phyloP scores from a whole-genome alignment of 805 yeast genomes.

The Yarrowia divulgata region DNA sequence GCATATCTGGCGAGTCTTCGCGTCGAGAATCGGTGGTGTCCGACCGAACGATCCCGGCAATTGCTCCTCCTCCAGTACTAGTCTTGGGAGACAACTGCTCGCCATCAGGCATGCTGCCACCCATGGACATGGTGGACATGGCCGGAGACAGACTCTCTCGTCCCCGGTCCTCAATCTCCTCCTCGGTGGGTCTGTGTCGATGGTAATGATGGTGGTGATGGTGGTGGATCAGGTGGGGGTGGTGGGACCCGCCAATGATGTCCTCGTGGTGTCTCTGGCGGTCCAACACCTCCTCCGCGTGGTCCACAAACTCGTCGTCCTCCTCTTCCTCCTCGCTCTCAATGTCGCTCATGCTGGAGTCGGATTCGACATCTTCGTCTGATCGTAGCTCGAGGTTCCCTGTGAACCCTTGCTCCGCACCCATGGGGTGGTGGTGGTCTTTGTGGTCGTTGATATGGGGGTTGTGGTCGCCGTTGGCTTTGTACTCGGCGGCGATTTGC shows the following conservation, averaged over 20 bases:
- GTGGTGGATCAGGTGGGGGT: neutral
- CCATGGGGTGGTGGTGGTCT: conserved; percentile 26
- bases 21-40: conserved; percentile 19
- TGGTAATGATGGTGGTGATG: conserved; percentile 16
- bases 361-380: conserved; percentile 20
- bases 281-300: conserved; percentile 17
- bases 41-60: conserved; percentile 4
- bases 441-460: neutral
- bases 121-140: conserved; percentile 9
- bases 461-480: conserved; percentile 9
- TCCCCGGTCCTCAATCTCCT: neutral
- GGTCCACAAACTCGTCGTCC: conserved; percentile 36
- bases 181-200: neutral
- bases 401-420: conserved; percentile 27
- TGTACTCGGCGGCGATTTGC: neutral
- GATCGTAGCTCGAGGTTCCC: conserved; percentile 30
- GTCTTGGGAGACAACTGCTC: conserved; percentile 6
- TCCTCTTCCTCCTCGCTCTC: conserved; percentile 27
- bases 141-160: neutral
- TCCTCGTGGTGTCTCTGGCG: conserved; percentile 33
- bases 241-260: conserved; percentile 16
- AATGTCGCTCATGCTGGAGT: conserved; percentile 22
- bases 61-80: conserved; percentile 1
- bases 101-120: conserved; percentile 24
- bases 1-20: conserved; percentile 14